Percentiles rank a stretch among this genome's conserved stretches.
These are phyloP conservation scores for Styphnolobium japonicum DNA, from an alignment of 306 rosid species.

Conservation along the genomic window DNA sequence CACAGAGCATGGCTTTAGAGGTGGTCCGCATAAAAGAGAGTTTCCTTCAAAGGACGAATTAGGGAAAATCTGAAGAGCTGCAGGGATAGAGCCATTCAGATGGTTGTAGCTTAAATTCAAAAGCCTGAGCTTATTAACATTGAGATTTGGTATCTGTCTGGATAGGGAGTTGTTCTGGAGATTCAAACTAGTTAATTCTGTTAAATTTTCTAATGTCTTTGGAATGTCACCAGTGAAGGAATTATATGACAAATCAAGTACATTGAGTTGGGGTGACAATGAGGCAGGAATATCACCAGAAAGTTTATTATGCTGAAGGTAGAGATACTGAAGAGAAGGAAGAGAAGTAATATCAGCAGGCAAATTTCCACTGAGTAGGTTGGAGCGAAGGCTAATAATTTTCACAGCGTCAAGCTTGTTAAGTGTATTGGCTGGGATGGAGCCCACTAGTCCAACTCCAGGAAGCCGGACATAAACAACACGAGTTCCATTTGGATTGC, in stretches of 20 bases:
- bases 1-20: conserved; percentile 58
- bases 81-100: conserved; percentile 81
- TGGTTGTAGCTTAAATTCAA: conserved; percentile 83
- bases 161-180: conserved; percentile 83
- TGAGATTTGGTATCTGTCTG: conserved; percentile 72
- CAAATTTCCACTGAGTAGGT: conserved; percentile 66
- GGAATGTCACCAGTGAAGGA: conserved; percentile 73
- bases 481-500: conserved; percentile 46
- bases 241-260: conserved; percentile 81
- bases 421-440: conserved; percentile 67
- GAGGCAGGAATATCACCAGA: conserved; percentile 79
- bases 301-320: conserved; percentile 81
- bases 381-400: conserved; percentile 80
- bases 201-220: conserved; percentile 50
- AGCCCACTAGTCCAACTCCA: conserved; percentile 77
- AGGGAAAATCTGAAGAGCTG: conserved; percentile 53
- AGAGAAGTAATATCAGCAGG: conserved; percentile 80
- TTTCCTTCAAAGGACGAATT: conserved; percentile 79
- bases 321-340: conserved; percentile 67
- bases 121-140: conserved; percentile 49
- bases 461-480: conserved; percentile 70
- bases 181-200: conserved; percentile 61
- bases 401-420: conserved; percentile 74
- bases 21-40: conserved; percentile 69
- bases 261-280: conserved; percentile 56